These are phyloP conservation scores for Tephrocybe sp. DNA, from an alignment of 768 basidiomycete genomes.

Conservation along the genomic window DNA sequence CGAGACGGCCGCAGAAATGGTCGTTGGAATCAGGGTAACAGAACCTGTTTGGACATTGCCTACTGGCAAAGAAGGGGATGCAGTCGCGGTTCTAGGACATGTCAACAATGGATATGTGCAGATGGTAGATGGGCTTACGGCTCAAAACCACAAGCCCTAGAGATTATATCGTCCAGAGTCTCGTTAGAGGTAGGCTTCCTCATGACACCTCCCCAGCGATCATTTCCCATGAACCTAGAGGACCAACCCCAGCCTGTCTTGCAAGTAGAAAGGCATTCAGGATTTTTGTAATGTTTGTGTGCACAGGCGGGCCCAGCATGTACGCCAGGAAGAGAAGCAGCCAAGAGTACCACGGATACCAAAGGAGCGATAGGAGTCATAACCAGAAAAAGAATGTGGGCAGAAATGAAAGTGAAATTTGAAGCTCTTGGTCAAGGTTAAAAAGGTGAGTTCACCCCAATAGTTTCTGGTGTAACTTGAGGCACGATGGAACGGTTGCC, in stretches of 20 bases:
- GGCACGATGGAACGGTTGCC: slow-evolving; percentile 15
- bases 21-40: slow-evolving; percentile 4
- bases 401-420: slow-evolving; percentile 17
- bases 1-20: not conserved
- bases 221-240: slow-evolving; percentile 46
- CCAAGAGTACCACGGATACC: slow-evolving; percentile 30
- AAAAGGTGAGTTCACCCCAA: slow-evolving; percentile 3
- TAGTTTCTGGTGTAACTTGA: slow-evolving; percentile 9
- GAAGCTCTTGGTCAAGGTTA: slow-evolving; percentile 4
- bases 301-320: slow-evolving; percentile 48
- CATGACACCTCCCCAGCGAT: slow-evolving; percentile 56
- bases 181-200: slow-evolving; percentile 27
- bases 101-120: not conserved
- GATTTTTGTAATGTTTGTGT: slow-evolving; percentile 29
- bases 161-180: slow-evolving; percentile 33
- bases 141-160: slow-evolving; percentile 39
- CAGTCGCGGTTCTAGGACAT: slow-evolving; percentile 12
- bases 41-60: slow-evolving; percentile 13
- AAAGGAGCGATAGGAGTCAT: slow-evolving; percentile 37
- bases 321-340: slow-evolving; percentile 31
- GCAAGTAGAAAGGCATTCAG: slow-evolving; percentile 37
- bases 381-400: slow-evolving; percentile 22
- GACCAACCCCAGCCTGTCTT: slow-evolving; percentile 45
- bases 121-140: not conserved
- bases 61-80: slow-evolving; percentile 14